These are phyloP conservation scores for Acacia melanoxylon DNA, from an alignment of 306 rosid species.

Conservation along the genomic window DNA sequence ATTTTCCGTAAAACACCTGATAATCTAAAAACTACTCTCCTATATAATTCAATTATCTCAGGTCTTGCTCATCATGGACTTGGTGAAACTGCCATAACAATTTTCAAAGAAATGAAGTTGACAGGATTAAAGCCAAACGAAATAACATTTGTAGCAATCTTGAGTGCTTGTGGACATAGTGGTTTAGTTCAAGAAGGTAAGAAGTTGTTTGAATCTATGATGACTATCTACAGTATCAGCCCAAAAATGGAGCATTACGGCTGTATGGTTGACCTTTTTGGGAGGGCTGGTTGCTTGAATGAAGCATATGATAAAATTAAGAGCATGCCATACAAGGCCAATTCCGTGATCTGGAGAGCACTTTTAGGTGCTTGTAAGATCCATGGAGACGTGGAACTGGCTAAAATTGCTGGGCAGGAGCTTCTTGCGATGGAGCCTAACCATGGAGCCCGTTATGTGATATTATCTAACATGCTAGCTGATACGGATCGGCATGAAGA, in stretches of 20 bases:
- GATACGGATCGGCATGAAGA: conserved; percentile 41
- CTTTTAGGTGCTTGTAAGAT: conserved; percentile 44
- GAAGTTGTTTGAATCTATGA: conserved; percentile 45
- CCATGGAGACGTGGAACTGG: conserved; percentile 41
- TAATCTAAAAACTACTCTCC: conserved; percentile 31
- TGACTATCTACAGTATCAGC: conserved; percentile 18
- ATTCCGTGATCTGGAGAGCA: conserved; percentile 48
- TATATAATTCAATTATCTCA: conserved; percentile 47
- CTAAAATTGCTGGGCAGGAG: conserved; percentile 38
- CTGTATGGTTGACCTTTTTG: conserved; percentile 54
- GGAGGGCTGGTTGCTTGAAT: conserved; percentile 40
- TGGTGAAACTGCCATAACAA: conserved; percentile 35
- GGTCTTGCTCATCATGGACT: conserved; percentile 57
- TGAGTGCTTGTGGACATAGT: conserved; percentile 49
- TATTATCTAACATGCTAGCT: conserved; percentile 41
- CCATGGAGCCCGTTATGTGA: conserved; percentile 46
- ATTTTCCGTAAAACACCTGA: conserved; percentile 38
- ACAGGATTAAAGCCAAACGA: conserved; percentile 38
- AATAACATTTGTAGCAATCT: conserved; percentile 46
- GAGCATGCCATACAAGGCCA: conserved; percentile 46
- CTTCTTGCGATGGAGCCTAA: conserved; percentile 48
- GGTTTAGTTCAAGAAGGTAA: conserved; percentile 48
- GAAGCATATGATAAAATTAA: conserved; percentile 40
- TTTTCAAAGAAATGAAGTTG: conserved; percentile 41
- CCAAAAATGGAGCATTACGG: conserved; percentile 50